Percentiles rank a stretch among this genome's conserved stretches.
Evolutionary conservation across 2,329 filamentous ascomycete species (phyloP).

Genomic region (Talaromyces funiculosus): DNA sequence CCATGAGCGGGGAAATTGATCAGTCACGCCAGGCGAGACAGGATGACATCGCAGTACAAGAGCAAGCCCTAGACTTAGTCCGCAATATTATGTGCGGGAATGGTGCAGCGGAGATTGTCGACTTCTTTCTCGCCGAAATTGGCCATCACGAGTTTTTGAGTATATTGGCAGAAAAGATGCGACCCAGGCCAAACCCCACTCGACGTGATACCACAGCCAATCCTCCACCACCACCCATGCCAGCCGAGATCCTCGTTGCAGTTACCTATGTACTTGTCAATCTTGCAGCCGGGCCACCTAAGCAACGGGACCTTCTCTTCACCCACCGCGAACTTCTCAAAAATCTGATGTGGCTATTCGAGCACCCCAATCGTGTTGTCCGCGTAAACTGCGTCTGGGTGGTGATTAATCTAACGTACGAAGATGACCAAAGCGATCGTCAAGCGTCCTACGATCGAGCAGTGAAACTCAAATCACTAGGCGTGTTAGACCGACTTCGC

Average conservation of each 20-base stretch:
- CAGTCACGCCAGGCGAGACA: constrained; percentile 62
- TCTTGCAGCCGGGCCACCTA: constrained; percentile 73
- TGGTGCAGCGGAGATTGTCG: constrained; percentile 66
- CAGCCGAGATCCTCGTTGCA: constrained; percentile 64
- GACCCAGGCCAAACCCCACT: constrained; percentile 40
- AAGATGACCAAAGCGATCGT: constrained; percentile 66
- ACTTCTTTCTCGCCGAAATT: constrained; percentile 70
- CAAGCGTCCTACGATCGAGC: constrained; percentile 62
- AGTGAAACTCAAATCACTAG: constrained; percentile 62
- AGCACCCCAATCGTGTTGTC: constrained; percentile 66
- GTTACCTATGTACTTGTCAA: constrained; percentile 82
- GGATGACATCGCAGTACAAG: constrained; percentile 80
- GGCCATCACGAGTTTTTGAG: constrained; percentile 74
- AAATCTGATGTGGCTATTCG: constrained; percentile 66
- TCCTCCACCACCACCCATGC: constrained; percentile 25
- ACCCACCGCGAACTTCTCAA: constrained; percentile 70
- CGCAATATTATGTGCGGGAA: constrained; percentile 75
- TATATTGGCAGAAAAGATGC: constrained; percentile 72
- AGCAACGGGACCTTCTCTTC: constrained; percentile 71
- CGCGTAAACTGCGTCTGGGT: constrained; percentile 76
- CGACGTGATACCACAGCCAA: constrained; percentile 27
- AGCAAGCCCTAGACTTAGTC: constrained; percentile 84
- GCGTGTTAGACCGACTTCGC: constrained; percentile 63
- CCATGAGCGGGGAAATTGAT: constrained; percentile 62
- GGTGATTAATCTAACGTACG: constrained; percentile 77